Base-by-base conservation (phyloP, 192 early-diverging fungal species). In the Podila minutissima region DNA sequence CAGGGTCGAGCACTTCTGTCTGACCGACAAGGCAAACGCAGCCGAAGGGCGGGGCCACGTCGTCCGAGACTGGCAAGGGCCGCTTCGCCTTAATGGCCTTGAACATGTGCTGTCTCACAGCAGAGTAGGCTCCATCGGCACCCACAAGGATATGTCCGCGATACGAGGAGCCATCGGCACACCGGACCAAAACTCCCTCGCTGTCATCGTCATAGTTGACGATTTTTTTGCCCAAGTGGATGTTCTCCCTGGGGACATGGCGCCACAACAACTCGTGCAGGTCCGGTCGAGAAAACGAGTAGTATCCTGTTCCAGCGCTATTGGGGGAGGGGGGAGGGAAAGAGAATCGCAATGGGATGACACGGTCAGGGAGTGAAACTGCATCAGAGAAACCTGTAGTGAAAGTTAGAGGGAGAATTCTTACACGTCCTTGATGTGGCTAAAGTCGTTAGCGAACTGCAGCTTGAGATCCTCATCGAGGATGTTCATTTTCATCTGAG, bases 171-270 rank as follows among this genome's bases (percentile, higher is more conserved):
- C 35, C 22, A n/a, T 38, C 53, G 28, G 49, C 49, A 7, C 17
- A 55, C 6, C 20, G 48, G 20, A 67, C 32, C 32, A 5, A 31
- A 26, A 67, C 51, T 0, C 58, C 38, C 0, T 53, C 49, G 0
- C 32, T 35, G 33, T 55, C 20, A 19, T 74, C 49, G 10, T 31
- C 20, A 8, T 63, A 63, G 13, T 59, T 37, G 5, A 74, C 17
- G 10, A 68, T 66, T 2, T 59, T 58, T 11, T 74, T 67, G n/a
- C 59, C 65, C 15, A 74, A 20, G 9, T 57, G 50, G n/a, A 68
- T 48, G 48, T 74, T 74, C 17, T 68, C 46, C 10, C 26, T 10
- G 8, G 73, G 73, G 5, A 74, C 60, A 5, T 38, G 26, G 2
- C 32, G 29, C 6, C 51, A 32, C 0, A 74, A 51, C 0, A 74